Percentiles rank a stretch among this genome's conserved stretches.
Evolutionary conservation across 2,329 filamentous ascomycete genomes (phyloP).

Genomic region (Penicillium palitans): DNA sequence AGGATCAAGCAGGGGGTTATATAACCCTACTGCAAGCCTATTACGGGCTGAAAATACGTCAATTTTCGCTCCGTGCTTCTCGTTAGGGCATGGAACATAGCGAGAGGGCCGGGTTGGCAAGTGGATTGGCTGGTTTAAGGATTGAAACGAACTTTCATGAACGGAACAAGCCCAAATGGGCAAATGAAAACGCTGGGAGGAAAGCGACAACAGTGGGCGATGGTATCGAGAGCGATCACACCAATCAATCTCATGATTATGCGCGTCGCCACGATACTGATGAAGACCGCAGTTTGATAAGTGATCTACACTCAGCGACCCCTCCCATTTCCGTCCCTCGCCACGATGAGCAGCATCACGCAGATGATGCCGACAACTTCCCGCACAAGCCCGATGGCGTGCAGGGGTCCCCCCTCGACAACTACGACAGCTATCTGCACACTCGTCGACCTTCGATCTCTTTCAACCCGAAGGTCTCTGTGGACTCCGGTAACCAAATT

Average conservation of each 20-base stretch:
- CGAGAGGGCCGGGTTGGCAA: conserved; percentile 31
- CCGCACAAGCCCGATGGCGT: conserved; percentile 41
- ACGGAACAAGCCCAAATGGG: conserved; percentile 29
- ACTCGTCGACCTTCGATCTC: conserved; percentile 44
- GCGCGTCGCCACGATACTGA: conserved; percentile 40
- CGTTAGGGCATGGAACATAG: conserved; percentile 41
- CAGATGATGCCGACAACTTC: conserved; percentile 32
- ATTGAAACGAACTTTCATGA: conserved; percentile 41
- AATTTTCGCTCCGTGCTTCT: conserved; percentile 21
- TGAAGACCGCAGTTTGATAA: conserved; percentile 42
- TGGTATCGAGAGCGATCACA: conserved; percentile 42
- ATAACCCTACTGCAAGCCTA: conserved; percentile 24
- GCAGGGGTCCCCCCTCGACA: conserved; percentile 42
- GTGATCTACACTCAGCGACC: conserved; percentile 43
- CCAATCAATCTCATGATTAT: conserved; percentile 37
- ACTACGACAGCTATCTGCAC: conserved; percentile 46
- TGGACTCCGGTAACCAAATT: conserved; percentile 43
- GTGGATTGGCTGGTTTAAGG: conserved; percentile 37
- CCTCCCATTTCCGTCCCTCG: conserved; percentile 50
- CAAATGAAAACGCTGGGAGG: conserved; percentile 26
- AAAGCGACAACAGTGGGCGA: conserved; percentile 30
- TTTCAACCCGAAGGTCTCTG: conserved; percentile 43
- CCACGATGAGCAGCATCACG: conserved; percentile 34
- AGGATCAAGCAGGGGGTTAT: conserved; percentile 20
- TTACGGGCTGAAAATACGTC: conserved; percentile 16